Percentiles rank a stretch among this genome's conserved stretches.
Conservation (phyloP, 2,329 filamentous ascomycete genomes). For the Ilyonectria mors-panacis region DNA sequence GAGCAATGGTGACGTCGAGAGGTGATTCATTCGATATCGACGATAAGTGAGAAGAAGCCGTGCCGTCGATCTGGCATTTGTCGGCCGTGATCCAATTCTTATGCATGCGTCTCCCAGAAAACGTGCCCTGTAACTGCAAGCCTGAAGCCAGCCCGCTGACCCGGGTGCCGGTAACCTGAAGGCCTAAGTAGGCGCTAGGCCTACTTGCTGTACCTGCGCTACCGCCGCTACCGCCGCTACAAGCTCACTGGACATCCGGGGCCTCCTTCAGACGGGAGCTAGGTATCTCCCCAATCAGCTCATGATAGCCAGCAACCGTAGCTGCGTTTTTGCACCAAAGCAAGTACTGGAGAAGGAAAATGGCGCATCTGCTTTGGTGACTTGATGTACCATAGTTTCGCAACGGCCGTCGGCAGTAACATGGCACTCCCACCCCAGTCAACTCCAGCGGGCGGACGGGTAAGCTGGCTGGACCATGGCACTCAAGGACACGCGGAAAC, state of each 20-base stretch:
- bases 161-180: background rate
- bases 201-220: background rate
- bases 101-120: background rate
- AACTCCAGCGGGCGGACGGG: too few species aligned
- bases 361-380: background rate
- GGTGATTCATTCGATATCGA: background rate
- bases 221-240: background rate
- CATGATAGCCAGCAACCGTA: background rate
- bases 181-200: background rate
- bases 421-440: too few species aligned
- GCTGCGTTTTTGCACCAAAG: background rate
- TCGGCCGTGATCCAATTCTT: constrained; percentile 1
- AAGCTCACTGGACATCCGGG: too few species aligned
- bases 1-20: constrained; percentile 3
- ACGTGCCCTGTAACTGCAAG: background rate
- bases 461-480: too few species aligned
- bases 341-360: background rate
- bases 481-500: too few species aligned
- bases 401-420: background rate
- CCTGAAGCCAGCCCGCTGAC: background rate
- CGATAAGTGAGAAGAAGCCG: constrained; percentile 5
- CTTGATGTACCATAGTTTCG: background rate
- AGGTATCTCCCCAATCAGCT: background rate
- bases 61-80: constrained; percentile 2
- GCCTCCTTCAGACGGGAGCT: too few species aligned